A percentile compares a stretch with the other conserved stretches of the same genome.
Evolutionary conservation across 805 yeast species (phyloP).

Genomic region (Suhomyces prunicola): DNA sequence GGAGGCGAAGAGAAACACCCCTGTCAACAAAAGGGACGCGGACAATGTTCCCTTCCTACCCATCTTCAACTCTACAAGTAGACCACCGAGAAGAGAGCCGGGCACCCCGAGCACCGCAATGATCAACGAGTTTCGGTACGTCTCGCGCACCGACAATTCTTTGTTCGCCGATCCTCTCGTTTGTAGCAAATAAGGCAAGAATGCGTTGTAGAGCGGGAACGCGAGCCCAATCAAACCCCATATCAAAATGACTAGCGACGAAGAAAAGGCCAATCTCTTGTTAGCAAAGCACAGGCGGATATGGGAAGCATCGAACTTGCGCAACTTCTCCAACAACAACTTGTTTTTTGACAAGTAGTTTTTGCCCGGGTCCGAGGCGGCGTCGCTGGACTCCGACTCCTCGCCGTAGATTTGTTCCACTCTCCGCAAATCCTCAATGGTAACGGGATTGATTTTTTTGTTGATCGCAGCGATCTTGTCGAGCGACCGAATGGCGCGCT

Average conservation of each 20-base stretch:
- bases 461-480: slow-evolving; percentile 47
- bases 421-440: slow-evolving; percentile 43
- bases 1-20: slow-evolving; percentile 59
- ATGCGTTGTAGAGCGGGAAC: slow-evolving; percentile 55
- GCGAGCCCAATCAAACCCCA: slow-evolving; percentile 61
- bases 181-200: slow-evolving; percentile 50
- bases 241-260: slow-evolving; percentile 39
- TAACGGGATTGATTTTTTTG: slow-evolving; percentile 36
- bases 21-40: slow-evolving; percentile 50
- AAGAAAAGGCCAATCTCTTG: slow-evolving; percentile 42
- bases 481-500: slow-evolving; percentile 43
- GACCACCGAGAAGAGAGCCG: slow-evolving; percentile 32
- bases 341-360: slow-evolving; percentile 12
- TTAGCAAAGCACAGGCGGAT: slow-evolving; percentile 47
- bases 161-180: slow-evolving; percentile 30
- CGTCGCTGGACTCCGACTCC: neutral
- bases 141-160: slow-evolving; percentile 28
- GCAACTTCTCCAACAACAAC: slow-evolving; percentile 22
- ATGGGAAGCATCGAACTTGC: slow-evolving; percentile 32
- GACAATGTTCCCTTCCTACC: slow-evolving; percentile 60
- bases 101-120: slow-evolving; percentile 32
- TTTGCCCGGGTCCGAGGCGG: slow-evolving; percentile 10
- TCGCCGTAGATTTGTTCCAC: slow-evolving; percentile 34
- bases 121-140: slow-evolving; percentile 32
- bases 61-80: slow-evolving; percentile 31